A percentile compares a stretch with the other conserved stretches of the same genome.
Conservation (phyloP, 2,329 filamentous ascomycete genomes). For the Scleromitrula shiraiana region DNA sequence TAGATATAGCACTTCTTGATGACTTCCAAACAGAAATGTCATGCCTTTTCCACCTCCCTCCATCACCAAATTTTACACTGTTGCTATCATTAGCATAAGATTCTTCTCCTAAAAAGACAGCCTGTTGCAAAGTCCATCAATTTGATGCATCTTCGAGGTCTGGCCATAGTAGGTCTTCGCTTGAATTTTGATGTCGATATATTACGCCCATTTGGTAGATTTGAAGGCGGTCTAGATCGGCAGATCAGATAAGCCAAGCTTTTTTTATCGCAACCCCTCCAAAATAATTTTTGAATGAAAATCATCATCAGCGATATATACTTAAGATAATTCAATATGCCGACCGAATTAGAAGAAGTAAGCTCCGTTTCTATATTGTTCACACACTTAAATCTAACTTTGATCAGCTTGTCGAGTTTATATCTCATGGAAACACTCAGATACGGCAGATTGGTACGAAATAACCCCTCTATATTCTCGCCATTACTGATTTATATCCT, state of each 20-base stretch:
- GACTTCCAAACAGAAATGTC: no score
- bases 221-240: background rate
- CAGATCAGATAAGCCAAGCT: conserved; percentile 3
- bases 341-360: conserved; percentile 71
- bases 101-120: no score
- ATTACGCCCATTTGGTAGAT: no score
- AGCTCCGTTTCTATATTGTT: background rate
- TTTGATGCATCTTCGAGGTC: no score
- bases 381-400: conserved; percentile 8
- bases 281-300: conserved; percentile 3
- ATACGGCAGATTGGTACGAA: conserved; percentile 68
- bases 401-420: conserved; percentile 77
- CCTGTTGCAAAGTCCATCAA: no score
- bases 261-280: conserved; percentile 4
- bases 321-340: conserved; percentile 42
- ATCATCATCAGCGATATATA: background rate
- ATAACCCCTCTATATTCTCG: background rate
- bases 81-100: no score
- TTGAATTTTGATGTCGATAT: no score
- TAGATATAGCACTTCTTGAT: no score
- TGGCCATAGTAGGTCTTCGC: no score
- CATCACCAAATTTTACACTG: no score
- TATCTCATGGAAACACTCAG: conserved; percentile 84
- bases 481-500: conserved; percentile 17
- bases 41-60: no score